Evolutionary conservation across 2,329 filamentous ascomycete genomes (phyloP).

Genomic region (Curvularia eragrostidis): DNA sequence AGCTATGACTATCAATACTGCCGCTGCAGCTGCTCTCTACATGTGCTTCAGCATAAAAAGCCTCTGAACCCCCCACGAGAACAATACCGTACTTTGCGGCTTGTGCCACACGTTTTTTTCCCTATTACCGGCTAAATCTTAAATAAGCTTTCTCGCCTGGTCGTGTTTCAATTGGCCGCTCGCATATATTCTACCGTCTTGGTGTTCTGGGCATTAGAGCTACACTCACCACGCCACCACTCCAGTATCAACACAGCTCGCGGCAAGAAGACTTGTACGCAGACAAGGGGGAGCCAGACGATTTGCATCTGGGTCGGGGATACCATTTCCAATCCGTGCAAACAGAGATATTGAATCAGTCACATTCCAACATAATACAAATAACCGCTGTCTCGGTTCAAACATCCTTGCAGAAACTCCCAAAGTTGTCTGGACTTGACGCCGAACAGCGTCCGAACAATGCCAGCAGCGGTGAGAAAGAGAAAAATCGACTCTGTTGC

Average conservation of each 20-base stretch:
- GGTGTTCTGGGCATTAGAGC: constrained; percentile 17
- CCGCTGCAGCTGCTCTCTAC: background rate
- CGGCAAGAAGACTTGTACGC: background rate
- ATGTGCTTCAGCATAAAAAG: too few relatives aligned
- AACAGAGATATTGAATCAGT: background rate
- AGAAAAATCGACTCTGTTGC: background rate
- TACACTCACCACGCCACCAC: constrained; percentile 9
- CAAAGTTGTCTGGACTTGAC: background rate
- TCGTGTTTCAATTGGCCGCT: constrained; percentile 8
- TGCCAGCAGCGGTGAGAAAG: background rate
- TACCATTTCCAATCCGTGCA: background rate
- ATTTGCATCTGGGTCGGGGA: background rate
- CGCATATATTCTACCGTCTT: constrained; percentile 19
- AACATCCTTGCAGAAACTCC: background rate
- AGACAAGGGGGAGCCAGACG: background rate
- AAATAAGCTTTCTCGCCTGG: constrained; percentile 15
- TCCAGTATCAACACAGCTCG: background rate
- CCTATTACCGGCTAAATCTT: background rate
- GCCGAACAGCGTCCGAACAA: background rate
- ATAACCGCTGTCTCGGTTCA: background rate
- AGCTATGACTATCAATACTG: background rate
- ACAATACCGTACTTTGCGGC: background rate
- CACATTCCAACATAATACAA: background rate
- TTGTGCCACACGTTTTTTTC: background rate
- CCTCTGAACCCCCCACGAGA: background rate